phyloP scores from a whole-genome alignment of 2,329 filamentous ascomycete genomes.

The Aspergillus spinulosporus region DNA sequence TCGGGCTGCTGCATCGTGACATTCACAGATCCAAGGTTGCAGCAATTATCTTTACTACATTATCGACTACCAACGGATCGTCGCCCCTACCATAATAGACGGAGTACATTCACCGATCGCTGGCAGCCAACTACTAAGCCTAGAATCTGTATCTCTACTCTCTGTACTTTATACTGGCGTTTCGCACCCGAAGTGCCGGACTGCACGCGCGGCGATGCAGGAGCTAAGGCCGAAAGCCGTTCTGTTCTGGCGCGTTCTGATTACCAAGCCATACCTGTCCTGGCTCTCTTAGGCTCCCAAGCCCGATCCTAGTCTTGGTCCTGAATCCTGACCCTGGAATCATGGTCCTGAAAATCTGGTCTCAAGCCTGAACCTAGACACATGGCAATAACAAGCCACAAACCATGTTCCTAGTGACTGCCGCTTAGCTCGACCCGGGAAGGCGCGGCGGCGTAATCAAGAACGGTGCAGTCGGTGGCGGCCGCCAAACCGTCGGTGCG shows the following conservation, averaged over 20 bases:
- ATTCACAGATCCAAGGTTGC: too few relatives aligned
- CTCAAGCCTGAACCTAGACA: background rate
- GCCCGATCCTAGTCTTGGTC: background rate
- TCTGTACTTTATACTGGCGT: too few relatives aligned
- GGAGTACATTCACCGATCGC: too few relatives aligned
- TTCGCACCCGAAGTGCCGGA: too few relatives aligned
- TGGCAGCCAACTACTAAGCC: too few relatives aligned
- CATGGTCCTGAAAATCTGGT: background rate
- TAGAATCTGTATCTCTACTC: too few relatives aligned
- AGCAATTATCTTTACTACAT: too few relatives aligned
- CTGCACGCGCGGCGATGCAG: background rate
- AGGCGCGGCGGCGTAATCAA: background rate
- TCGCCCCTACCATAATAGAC: too few relatives aligned
- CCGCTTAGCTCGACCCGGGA: background rate
- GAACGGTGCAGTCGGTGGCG: background rate
- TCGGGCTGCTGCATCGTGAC: too few relatives aligned
- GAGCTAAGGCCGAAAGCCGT: constrained; percentile 35
- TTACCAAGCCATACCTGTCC: background rate
- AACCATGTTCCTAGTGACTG: background rate
- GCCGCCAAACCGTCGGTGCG: background rate
- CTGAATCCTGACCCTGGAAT: background rate
- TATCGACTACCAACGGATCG: too few relatives aligned
- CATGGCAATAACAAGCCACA: background rate
- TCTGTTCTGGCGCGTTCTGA: constrained; percentile 2
- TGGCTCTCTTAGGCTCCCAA: background rate